Evolutionary conservation across 108 stramenopile genomes (phyloP).

Genomic region (Ochromonas danica): DNA sequence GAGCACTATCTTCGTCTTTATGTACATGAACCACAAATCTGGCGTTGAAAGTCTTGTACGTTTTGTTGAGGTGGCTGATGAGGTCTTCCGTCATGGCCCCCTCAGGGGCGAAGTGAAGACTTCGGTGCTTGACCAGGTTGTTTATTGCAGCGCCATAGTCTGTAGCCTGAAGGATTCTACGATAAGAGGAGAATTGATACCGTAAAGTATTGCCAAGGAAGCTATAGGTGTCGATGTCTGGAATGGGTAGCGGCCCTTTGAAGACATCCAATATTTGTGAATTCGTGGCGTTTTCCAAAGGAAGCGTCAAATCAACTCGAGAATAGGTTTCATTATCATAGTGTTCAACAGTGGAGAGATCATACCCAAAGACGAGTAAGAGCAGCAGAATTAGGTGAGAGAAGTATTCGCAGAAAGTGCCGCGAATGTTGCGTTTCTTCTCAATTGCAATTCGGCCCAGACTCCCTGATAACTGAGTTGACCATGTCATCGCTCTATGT

Average conservation of each 20-base stretch:
- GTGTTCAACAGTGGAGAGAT: constrained; percentile 42
- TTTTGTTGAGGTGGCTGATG: constrained; percentile 44
- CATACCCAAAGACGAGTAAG: constrained; percentile 54
- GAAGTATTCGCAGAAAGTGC: constrained; percentile 57
- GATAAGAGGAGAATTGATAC: constrained; percentile 34
- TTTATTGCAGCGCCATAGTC: constrained; percentile 55
- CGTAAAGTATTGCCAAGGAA: constrained; percentile 36
- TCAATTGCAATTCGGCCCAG: constrained; percentile 64
- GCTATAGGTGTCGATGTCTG: constrained; percentile 47
- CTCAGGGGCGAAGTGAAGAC: constrained; percentile 47
- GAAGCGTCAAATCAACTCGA: constrained; percentile 42
- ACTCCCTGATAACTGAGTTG: constrained; percentile 77
- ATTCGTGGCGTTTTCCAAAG: constrained; percentile 38
- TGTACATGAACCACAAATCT: constrained; percentile 49
- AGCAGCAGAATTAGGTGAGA: constrained; percentile 54
- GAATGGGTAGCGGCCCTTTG: constrained; percentile 48
- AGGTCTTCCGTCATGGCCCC: constrained; percentile 11
- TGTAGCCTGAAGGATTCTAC: constrained; percentile 43
- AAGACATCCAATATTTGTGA: constrained; percentile 25
- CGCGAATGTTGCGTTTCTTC: constrained; percentile 49
- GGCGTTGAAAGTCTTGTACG: constrained; percentile 15
- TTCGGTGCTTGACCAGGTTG: constrained; percentile 57
- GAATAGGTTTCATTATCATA: constrained; percentile 42
- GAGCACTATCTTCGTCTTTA: constrained; percentile 41
- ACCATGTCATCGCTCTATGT: too few species aligned